These are phyloP conservation scores for Aspergillus sp. DNA, from an alignment of 2,329 filamentous ascomycete species.

Conservation along the genomic window DNA sequence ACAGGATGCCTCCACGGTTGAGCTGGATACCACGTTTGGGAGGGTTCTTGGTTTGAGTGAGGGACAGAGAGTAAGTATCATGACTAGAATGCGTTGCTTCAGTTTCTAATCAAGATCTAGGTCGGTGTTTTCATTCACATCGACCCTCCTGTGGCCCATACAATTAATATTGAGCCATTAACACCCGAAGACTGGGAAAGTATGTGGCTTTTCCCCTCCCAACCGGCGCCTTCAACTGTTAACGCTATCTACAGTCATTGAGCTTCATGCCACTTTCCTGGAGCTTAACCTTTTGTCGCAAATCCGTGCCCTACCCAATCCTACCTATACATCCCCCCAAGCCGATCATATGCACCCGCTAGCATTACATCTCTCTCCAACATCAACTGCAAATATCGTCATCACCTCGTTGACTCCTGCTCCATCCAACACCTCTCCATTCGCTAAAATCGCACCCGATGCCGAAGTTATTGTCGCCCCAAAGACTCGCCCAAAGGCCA, in stretches of 20 bases:
- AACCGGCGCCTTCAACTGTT: slow-evolving; percentile 6
- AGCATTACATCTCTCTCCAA: slow-evolving; percentile 91
- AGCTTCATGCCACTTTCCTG: slow-evolving; percentile 92
- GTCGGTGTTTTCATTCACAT: slow-evolving; percentile 73
- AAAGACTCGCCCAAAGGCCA: slow-evolving; percentile 75
- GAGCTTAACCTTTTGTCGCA: slow-evolving; percentile 92
- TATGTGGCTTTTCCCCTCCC: slow-evolving; percentile 36
- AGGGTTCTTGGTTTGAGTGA: slow-evolving; percentile 76
- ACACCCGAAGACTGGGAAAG: slow-evolving; percentile 97
- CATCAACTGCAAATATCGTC: slow-evolving; percentile 89
- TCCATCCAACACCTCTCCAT: slow-evolving; percentile 69
- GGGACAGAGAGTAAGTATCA: slow-evolving; percentile 72
- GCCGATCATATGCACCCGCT: slow-evolving; percentile 72
- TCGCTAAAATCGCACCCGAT: slow-evolving; percentile 90
- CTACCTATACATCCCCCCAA: slow-evolving; percentile 62
- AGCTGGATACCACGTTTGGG: slow-evolving; percentile 86
- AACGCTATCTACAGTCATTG: slow-evolving; percentile 67
- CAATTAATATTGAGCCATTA: slow-evolving; percentile 93
- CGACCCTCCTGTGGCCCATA: slow-evolving; percentile 88
- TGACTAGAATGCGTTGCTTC: slow-evolving; percentile 23
- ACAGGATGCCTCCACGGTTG: slow-evolving; percentile 76
- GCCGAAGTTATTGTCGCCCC: slow-evolving; percentile 97
- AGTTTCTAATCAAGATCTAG: slow-evolving; percentile 47
- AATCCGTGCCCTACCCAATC: slow-evolving; percentile 91
- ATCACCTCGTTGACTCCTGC: slow-evolving; percentile 81